Evolutionary conservation across 129 eudicot species (phyloP).

Genomic region (Tagetes erecta): DNA sequence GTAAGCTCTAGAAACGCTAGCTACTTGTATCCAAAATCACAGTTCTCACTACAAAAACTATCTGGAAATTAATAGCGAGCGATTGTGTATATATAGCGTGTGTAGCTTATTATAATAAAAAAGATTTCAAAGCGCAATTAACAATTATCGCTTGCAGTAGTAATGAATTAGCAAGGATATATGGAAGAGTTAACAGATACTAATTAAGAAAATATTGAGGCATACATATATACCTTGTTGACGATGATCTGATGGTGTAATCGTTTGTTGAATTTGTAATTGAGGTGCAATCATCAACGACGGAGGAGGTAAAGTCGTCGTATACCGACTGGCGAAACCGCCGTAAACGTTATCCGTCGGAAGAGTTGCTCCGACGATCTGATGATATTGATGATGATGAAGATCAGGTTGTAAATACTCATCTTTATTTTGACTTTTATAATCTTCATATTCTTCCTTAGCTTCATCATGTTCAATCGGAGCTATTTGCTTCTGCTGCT

Average conservation of each 20-base stretch:
- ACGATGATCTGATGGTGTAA: slow-evolving; percentile 26
- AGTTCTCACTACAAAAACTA: no score
- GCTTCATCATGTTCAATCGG: slow-evolving; percentile 2
- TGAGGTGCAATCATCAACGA: slow-evolving; percentile 31
- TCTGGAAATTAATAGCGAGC: no score
- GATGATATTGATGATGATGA: slow-evolving; percentile 27
- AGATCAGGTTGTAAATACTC: slow-evolving; percentile 15
- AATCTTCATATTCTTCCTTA: slow-evolving; percentile 13
- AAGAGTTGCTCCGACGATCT: slow-evolving; percentile 27
- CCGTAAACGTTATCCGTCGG: slow-evolving; percentile 20
- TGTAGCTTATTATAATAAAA: no score
- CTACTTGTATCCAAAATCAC: background rate
- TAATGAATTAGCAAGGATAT: no score
- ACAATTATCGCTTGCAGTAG: no score
- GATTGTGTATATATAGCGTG: no score
- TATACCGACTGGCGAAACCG: slow-evolving; percentile 13
- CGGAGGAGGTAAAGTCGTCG: slow-evolving; percentile 21
- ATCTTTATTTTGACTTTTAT: slow-evolving; percentile 15
- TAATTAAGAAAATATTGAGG: no score
- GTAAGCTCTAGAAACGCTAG: no score
- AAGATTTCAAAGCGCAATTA: no score
- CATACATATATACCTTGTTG: slow-evolving; percentile 27
- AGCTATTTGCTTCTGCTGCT: slow-evolving; percentile 19
- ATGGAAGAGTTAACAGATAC: no score
- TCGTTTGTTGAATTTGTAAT: slow-evolving; percentile 30